Conservation (phyloP, 2,329 filamentous ascomycete genomes). For the Juglanconis oblonga region DNA sequence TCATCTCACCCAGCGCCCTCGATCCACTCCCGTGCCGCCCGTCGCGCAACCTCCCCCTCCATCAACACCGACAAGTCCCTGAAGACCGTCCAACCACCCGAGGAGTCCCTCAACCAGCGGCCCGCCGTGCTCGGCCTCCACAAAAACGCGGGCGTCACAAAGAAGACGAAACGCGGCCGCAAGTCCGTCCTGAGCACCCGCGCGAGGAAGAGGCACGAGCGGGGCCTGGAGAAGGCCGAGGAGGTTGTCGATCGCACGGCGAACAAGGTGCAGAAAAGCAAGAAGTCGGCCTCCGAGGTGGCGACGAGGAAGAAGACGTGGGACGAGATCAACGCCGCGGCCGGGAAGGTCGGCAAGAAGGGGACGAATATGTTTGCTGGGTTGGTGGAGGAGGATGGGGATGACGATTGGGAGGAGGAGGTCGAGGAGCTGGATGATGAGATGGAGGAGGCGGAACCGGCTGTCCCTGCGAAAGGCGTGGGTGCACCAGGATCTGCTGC, state of each 20-base stretch:
- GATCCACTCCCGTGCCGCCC: conserved; percentile 70
- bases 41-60: conserved; percentile 67
- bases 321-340: conserved; percentile 53
- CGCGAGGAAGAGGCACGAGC: conserved; percentile 55
- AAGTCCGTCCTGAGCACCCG: conserved; percentile 53
- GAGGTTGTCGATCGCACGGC: conserved; percentile 58
- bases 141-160: conserved; percentile 63
- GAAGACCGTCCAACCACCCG: conserved; percentile 54
- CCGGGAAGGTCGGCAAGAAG: conserved; percentile 23
- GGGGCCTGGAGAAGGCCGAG: conserved; percentile 56
- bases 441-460: conserved; percentile 21
- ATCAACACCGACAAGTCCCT: conserved; percentile 71
- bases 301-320: conserved; percentile 51
- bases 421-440: conserved; percentile 20
- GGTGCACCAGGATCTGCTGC: neutral
- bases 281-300: conserved; percentile 44
- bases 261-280: conserved; percentile 54
- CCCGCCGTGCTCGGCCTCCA: conserved; percentile 70
- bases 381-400: conserved; percentile 15
- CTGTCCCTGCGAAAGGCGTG: neutral
- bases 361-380: conserved; percentile 16
- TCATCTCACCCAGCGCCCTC: conserved; percentile 50
- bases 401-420: conserved; percentile 16
- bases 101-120: conserved; percentile 46
- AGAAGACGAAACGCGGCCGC: conserved; percentile 59